A percentile compares a stretch with the other conserved stretches of the same genome.
These are phyloP conservation scores for Leccinum rimulosum DNA, from an alignment of 768 basidiomycete species.

Conservation along the genomic window DNA sequence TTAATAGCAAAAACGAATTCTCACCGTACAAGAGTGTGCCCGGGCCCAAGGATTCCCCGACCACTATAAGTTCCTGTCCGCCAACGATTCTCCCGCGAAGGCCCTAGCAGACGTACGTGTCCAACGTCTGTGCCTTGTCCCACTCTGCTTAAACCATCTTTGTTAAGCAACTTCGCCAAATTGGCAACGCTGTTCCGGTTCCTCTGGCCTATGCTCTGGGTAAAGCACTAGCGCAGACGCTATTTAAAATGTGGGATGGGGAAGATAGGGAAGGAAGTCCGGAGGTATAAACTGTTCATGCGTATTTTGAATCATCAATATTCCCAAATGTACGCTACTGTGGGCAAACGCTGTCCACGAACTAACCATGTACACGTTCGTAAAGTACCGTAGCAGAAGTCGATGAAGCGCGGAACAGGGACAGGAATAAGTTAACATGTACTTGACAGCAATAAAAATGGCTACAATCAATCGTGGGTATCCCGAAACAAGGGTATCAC, in stretches of 20 bases:
- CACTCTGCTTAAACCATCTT: neutral
- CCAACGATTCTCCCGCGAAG: slow-evolving; percentile 32
- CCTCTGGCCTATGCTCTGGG: slow-evolving; percentile 67
- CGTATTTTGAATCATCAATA: neutral
- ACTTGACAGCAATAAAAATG: neutral
- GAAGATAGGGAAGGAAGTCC: slow-evolving; percentile 46
- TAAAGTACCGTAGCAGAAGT: neutral
- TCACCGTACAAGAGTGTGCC: slow-evolving; percentile 66
- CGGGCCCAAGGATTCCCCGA: slow-evolving; percentile 82
- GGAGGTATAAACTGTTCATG: slow-evolving; percentile 28
- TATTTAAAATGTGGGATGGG: slow-evolving; percentile 45
- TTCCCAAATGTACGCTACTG: slow-evolving; percentile 1
- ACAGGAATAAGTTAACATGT: slow-evolving; percentile 17
- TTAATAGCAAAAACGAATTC: slow-evolving; percentile 64
- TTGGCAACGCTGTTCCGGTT: slow-evolving; percentile 79
- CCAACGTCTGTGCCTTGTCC: neutral
- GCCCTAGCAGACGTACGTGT: slow-evolving; percentile 52
- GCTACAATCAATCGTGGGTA: slow-evolving; percentile 11
- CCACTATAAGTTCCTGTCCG: slow-evolving; percentile 57
- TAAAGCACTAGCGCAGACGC: slow-evolving; percentile 40
- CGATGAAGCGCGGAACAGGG: neutral
- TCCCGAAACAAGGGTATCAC: slow-evolving; percentile 18
- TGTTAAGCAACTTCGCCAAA: slow-evolving; percentile 67
- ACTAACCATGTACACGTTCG: slow-evolving; percentile 2
- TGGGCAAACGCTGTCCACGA: neutral